Percentiles rank a stretch among this genome's conserved stretches.
phyloP scores from a whole-genome alignment of 352 stramenopile species.

The Phytophthora europaea region DNA sequence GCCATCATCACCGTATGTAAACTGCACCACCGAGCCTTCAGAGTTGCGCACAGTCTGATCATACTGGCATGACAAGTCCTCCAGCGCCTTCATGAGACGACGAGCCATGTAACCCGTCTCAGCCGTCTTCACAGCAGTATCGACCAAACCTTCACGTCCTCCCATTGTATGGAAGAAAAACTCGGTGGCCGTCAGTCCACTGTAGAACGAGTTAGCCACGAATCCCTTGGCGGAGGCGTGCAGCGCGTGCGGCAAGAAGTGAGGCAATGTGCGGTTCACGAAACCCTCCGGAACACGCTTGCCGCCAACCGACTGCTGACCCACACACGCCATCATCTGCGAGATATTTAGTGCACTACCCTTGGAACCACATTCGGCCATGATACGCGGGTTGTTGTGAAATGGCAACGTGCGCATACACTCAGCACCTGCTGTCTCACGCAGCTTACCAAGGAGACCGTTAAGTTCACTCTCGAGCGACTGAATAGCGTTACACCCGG shows the following conservation, averaged over 20 bases:
- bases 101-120: conserved; percentile 99
- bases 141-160: conserved; percentile 99
- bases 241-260: conserved; percentile 96
- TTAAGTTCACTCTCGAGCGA: conserved; percentile 99
- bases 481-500: conserved; percentile 97
- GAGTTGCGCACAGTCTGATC: conserved; percentile 93
- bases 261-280: conserved; percentile 98
- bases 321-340: conserved; percentile 99
- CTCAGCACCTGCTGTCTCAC: conserved; percentile 97
- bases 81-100: conserved; percentile 98
- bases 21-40: conserved; percentile 97
- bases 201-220: conserved; percentile 99
- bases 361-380: conserved; percentile 99
- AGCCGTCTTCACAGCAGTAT: conserved; percentile 99
- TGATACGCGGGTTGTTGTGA: conserved; percentile 98
- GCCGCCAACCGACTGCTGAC: conserved; percentile 98
- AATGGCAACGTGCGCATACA: conserved; percentile 98
- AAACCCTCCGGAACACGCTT: conserved; percentile 99
- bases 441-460: conserved; percentile 97
- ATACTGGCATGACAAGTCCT: conserved; percentile 98
- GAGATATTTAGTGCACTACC: conserved; percentile 99
- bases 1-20: conserved; percentile 99
- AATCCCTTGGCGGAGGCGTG: conserved; percentile 99
- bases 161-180: conserved; percentile 99
- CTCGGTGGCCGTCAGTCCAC: conserved; percentile 98